Conservation (phyloP, 192 early-diverging fungal genomes). For the Gigaspora rosea region DNA sequence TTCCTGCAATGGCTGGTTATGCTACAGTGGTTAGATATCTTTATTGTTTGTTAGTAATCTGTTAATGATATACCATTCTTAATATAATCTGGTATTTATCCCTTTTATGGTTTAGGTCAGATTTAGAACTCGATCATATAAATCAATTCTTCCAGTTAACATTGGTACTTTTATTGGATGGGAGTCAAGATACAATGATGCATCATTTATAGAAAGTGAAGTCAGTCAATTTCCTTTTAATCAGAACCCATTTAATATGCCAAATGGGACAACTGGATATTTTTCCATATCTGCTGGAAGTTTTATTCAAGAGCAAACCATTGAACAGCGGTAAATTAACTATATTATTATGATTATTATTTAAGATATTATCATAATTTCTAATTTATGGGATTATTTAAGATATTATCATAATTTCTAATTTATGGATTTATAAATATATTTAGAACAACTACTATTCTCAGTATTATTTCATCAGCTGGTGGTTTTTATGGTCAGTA, state of each 20-base stretch:
- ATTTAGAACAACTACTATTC: neutral
- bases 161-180: neutral
- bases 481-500: conserved; percentile 2
- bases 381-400: neutral
- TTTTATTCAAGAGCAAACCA: neutral
- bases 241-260: neutral
- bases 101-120: neutral
- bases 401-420: neutral
- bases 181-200: neutral
- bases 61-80: neutral
- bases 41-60: neutral
- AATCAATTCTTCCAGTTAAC: neutral
- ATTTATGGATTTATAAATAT: neutral
- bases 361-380: too few relatives aligned
- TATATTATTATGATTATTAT: neutral
- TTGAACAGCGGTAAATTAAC: conserved; percentile 3
- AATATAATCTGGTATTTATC: neutral
- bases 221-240: conserved; percentile 6
- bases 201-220: neutral
- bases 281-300: conserved; percentile 19
- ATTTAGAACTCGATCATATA: neutral
- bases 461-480: neutral
- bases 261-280: neutral
- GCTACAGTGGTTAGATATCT: conserved; percentile 6
- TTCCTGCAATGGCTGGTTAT: neutral